Evolutionary conservation across 345 rosid species (phyloP).

Genomic region (Dovyalis caffra): DNA sequence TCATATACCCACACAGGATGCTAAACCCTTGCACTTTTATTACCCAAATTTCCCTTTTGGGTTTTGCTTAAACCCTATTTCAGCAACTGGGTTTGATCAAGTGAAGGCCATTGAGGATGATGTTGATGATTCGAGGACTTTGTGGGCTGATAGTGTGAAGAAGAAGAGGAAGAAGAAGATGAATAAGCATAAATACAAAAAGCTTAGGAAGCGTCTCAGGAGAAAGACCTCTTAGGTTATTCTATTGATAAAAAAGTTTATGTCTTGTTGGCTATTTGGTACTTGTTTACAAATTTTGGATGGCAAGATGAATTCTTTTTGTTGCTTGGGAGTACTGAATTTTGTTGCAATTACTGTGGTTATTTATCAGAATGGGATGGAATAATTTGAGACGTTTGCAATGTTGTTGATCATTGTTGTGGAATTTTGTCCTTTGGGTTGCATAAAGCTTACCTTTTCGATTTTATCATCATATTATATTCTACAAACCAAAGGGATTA

Average conservation of each 20-base stretch:
- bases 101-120: background rate
- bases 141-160: conserved; percentile 87
- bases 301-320: no score
- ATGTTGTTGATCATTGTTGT: background rate
- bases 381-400: background rate
- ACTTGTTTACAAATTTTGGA: background rate
- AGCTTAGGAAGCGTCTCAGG: conserved; percentile 73
- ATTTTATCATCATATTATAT: no score
- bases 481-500: no score
- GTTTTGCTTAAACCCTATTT: conserved; percentile 8
- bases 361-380: background rate
- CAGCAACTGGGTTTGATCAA: conserved; percentile 9
- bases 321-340: no score
- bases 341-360: background rate
- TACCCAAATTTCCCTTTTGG: conserved; percentile 24
- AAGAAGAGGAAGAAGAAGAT: conserved; percentile 98
- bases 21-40: background rate
- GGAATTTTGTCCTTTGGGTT: background rate
- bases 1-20: background rate
- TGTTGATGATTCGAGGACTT: conserved; percentile 19
- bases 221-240: conserved; percentile 33
- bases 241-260: background rate
- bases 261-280: background rate
- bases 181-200: conserved; percentile 89
- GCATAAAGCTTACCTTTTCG: no score